Evolutionary conservation across 495 filamentous ascomycete genomes (phyloP).

Genomic region (Penicillium salamii): DNA sequence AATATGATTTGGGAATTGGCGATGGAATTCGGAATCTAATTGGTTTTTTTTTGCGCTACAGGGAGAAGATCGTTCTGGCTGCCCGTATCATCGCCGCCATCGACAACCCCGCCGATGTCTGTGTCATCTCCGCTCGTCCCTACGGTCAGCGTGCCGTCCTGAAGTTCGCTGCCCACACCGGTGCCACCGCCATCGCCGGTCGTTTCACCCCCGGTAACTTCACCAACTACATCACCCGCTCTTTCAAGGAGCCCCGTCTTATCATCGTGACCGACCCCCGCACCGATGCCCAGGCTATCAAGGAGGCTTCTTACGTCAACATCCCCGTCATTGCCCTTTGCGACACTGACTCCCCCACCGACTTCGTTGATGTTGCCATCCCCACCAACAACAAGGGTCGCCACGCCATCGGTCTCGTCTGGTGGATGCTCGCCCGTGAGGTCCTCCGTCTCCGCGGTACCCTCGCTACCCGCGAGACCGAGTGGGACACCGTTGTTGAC

Average conservation of each 20-base stretch:
- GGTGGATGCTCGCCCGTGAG: slow-evolving; percentile 99
- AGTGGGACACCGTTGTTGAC: slow-evolving; percentile 99
- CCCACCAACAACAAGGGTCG: slow-evolving; percentile 99
- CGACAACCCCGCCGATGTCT: slow-evolving; percentile 98
- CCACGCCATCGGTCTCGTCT: slow-evolving; percentile 95
- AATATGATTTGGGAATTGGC: not conserved
- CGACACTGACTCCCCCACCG: slow-evolving; percentile 98
- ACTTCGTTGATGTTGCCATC: slow-evolving; percentile 99
- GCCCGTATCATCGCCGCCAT: slow-evolving; percentile 98
- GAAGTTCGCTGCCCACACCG: slow-evolving; percentile 97
- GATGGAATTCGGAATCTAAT: slow-evolving; percentile 24
- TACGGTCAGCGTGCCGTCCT: slow-evolving; percentile 99
- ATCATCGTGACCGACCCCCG: slow-evolving; percentile 99
- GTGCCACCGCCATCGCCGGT: slow-evolving; percentile 95
- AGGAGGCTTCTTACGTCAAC: slow-evolving; percentile 99
- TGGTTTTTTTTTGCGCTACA: slow-evolving; percentile 42
- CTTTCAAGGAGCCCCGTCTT: slow-evolving; percentile 99
- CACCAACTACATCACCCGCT: slow-evolving; percentile 99
- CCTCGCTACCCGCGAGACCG: slow-evolving; percentile 85
- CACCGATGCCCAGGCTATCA: slow-evolving; percentile 99
- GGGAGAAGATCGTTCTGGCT: slow-evolving; percentile 99
- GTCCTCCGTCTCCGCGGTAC: slow-evolving; percentile 97
- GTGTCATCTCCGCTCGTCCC: slow-evolving; percentile 98
- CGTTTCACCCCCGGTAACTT: slow-evolving; percentile 99
- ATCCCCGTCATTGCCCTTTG: slow-evolving; percentile 98